phyloP scores from a whole-genome alignment of 352 stramenopile species.

The Globisporangium paroecandrum region DNA sequence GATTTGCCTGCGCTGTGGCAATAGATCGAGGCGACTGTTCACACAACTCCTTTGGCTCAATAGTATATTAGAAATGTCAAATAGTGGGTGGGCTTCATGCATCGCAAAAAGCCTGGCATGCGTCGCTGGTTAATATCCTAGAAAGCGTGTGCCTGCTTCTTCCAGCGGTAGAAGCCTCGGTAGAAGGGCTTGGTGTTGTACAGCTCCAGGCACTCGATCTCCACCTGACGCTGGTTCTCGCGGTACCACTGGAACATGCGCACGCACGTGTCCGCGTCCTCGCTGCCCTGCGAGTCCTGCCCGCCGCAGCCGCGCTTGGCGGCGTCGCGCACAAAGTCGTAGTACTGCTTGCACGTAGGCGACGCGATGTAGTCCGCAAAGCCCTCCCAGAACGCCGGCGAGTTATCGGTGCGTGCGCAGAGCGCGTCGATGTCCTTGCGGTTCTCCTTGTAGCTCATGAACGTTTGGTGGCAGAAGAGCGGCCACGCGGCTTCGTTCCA shows the following conservation, averaged over 20 bases:
- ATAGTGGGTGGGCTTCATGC: neutral
- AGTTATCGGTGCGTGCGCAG: constrained; percentile 39
- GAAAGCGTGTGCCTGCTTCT: neutral
- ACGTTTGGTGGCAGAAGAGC: constrained; percentile 58
- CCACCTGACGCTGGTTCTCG: constrained; percentile 32
- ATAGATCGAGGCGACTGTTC: neutral
- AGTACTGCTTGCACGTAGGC: constrained; percentile 58
- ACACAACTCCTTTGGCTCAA: neutral
- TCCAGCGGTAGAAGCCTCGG: constrained; percentile 21
- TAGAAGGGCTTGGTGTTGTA: constrained; percentile 23
- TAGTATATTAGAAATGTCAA: neutral
- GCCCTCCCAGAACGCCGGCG: constrained; percentile 56
- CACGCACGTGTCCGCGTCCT: constrained; percentile 16
- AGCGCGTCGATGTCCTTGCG: constrained; percentile 43
- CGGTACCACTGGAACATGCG: constrained; percentile 59
- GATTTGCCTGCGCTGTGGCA: neutral
- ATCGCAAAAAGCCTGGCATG: neutral
- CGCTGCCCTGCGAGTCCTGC: neutral
- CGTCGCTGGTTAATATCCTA: neutral
- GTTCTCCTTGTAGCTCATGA: constrained; percentile 43
- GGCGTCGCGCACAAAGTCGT: constrained; percentile 40
- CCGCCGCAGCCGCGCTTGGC: constrained; percentile 25
- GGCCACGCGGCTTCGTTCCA: constrained; percentile 48
- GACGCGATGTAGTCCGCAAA: constrained; percentile 54
- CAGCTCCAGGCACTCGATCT: constrained; percentile 51